Evolutionary conservation across 108 stramenopile species (phyloP).

Genomic region (Nannochloropsis oceanica): DNA sequence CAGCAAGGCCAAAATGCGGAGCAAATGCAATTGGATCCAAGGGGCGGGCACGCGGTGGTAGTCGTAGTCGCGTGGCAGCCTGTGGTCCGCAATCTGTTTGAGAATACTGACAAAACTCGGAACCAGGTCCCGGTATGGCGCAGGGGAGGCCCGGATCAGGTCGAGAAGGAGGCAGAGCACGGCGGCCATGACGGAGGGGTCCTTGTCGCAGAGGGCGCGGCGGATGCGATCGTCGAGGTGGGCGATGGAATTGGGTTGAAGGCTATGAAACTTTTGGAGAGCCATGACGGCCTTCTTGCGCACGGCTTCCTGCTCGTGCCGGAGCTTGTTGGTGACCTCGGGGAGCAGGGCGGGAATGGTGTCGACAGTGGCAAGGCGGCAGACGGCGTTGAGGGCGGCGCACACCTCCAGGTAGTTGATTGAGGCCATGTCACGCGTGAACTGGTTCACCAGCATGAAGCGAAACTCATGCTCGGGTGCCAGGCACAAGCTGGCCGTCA

Average conservation of each 20-base stretch:
- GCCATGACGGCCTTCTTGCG: constrained; percentile 60
- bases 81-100: constrained; percentile 91
- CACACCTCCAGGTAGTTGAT: constrained; percentile 71
- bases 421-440: constrained; percentile 83
- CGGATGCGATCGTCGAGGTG: constrained; percentile 71
- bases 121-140: constrained; percentile 69
- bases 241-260: constrained; percentile 55
- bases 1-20: constrained; percentile 75
- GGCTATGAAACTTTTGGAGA: constrained; percentile 75
- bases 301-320: constrained; percentile 35
- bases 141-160: constrained; percentile 49
- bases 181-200: constrained; percentile 78
- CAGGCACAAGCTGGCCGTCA: constrained; percentile 73
- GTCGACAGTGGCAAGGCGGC: constrained; percentile 62
- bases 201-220: constrained; percentile 80
- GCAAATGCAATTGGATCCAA: constrained; percentile 93
- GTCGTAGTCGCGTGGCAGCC: constrained; percentile 89
- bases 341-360: constrained; percentile 56
- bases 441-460: constrained; percentile 97
- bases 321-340: constrained; percentile 11
- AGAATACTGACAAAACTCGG: constrained; percentile 79
- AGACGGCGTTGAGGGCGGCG: constrained; percentile 63
- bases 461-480: constrained; percentile 89
- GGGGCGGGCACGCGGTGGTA: constrained; percentile 98
- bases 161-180: constrained; percentile 79